Conservation (phyloP, 371 early-diverging fungal species). For the Rhizopus stolonifer region DNA sequence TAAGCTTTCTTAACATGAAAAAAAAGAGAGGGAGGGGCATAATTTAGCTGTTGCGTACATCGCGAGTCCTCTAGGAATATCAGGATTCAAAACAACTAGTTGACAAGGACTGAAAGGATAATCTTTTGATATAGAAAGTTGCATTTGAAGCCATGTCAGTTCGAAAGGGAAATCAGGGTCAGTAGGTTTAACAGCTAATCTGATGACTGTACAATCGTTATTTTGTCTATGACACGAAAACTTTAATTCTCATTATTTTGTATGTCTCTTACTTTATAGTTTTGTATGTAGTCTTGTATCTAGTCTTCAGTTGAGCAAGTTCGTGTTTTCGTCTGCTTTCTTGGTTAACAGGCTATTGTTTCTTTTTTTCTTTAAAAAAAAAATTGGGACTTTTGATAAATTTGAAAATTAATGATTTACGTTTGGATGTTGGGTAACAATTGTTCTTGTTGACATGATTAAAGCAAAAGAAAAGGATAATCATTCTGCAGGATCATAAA, state of each 20-base stretch:
- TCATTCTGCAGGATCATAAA: no score
- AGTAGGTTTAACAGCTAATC: slow-evolving; percentile 54
- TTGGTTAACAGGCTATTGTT: no score
- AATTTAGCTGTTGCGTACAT: no score
- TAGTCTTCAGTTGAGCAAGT: slow-evolving; percentile 25
- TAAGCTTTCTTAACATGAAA: no score
- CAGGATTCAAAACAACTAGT: slow-evolving; percentile 56
- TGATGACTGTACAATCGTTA: slow-evolving; percentile 25
- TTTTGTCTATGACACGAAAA: no score
- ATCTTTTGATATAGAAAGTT: slow-evolving; percentile 49
- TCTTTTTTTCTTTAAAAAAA: no score
- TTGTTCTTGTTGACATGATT: no score
- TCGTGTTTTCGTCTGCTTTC: slow-evolving; percentile 20
- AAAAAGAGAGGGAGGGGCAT: not conserved
- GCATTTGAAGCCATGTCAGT: slow-evolving; percentile 53
- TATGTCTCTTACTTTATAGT: slow-evolving; percentile 15
- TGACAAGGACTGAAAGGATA: slow-evolving; percentile 44
- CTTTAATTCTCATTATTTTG: no score
- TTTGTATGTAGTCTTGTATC: slow-evolving; percentile 20
- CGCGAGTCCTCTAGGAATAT: slow-evolving; percentile 66
- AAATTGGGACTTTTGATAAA: no score
- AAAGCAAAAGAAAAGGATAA: no score
- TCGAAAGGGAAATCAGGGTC: slow-evolving; percentile 82
- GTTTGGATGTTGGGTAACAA: no score
- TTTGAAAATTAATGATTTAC: no score